Base-by-base conservation (phyloP, 305 asterid genomes). In the Solanum hybrid region DNA sequence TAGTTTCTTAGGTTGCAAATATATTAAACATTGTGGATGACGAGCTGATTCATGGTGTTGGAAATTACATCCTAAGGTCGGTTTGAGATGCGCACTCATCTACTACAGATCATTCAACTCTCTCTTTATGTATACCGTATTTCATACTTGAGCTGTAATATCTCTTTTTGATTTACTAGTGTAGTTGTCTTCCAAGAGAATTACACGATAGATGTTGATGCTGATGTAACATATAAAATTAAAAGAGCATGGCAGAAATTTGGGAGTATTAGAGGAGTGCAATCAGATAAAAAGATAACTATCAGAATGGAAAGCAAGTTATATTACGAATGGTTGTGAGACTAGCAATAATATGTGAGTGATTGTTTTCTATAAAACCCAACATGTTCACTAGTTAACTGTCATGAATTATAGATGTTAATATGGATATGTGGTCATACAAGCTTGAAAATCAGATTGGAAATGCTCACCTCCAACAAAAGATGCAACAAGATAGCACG, bases 11-110 rank as follows among this genome's bases (percentile, higher is more conserved):
- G 99, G 99, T 94, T 88, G 99, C 99, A 78, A 95, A 98, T 93
- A 92, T 95, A 89, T 93, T 97, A 89, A 95, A 95, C 92, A 95
- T 97, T 82, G 93, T 96, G 97, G 99, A 96, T 92, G 96, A 93
- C 42, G 93, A 93, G 92, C 95, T 96, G 91, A 91, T 91, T 89
- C 94, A 92, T 89, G 91, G 92, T 91, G 96, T 94, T 91, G 99
- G 98, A 91, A 93, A 95, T 91, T 97, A 94, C 95, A 93, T 97
- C 91, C 35, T 91, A 89, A 96, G 99, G 99, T 96, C 91, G 38
- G 95, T 89, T 87, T 87, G 12, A 84, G 75, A 71, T 2, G 75
- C 4, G 22, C 42, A 24, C 87, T 82, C 87, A 82, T 82, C 72
- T 84, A 9, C 87, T 51, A 84, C 75, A 29, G 87, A 22, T 31